A percentile compares a stretch with the other conserved stretches of the same genome.
These are phyloP conservation scores for Trichosporon sp. DNA, from an alignment of 1,284 basidiomycete genomes.

Conservation along the genomic window DNA sequence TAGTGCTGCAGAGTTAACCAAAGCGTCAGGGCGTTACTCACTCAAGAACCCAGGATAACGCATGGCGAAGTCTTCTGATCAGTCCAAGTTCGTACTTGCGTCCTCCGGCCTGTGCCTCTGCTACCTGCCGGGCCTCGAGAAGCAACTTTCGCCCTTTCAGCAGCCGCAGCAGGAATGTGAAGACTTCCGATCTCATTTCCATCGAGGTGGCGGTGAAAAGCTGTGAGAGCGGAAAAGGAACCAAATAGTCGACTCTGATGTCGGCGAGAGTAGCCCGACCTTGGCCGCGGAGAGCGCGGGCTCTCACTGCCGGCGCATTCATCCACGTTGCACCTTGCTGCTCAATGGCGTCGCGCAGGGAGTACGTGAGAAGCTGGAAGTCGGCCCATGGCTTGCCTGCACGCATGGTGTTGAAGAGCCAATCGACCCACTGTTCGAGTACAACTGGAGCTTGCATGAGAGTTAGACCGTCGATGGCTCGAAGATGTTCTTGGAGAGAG, in stretches of 20 bases:
- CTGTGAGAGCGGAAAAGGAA: slow-evolving; percentile 73
- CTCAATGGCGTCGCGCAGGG: slow-evolving; percentile 63
- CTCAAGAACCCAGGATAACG: slow-evolving; percentile 77
- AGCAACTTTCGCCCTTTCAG: slow-evolving; percentile 61
- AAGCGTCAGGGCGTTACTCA: slow-evolving; percentile 52
- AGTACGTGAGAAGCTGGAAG: slow-evolving; percentile 74
- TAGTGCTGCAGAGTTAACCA: slow-evolving; percentile 51
- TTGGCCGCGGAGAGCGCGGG: slow-evolving; percentile 56
- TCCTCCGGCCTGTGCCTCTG: slow-evolving; percentile 49
- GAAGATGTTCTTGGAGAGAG: slow-evolving; percentile 62
- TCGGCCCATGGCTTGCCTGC: slow-evolving; percentile 63
- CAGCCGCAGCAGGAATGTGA: slow-evolving; percentile 70
- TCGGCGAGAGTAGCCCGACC: slow-evolving; percentile 54
- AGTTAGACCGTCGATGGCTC: slow-evolving; percentile 64
- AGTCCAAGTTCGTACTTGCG: slow-evolving; percentile 55
- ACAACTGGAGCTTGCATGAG: slow-evolving; percentile 70
- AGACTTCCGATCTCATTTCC: slow-evolving; percentile 62
- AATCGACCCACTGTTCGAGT: slow-evolving; percentile 58
- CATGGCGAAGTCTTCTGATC: slow-evolving; percentile 66
- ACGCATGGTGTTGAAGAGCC: slow-evolving; percentile 64
- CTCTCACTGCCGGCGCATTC: slow-evolving; percentile 64
- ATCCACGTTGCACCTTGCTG: slow-evolving; percentile 56
- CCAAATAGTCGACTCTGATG: slow-evolving; percentile 64
- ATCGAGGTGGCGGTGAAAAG: slow-evolving; percentile 62
- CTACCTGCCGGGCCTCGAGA: slow-evolving; percentile 47